Percentiles rank a stretch among this genome's conserved stretches.
These are phyloP conservation scores for Saturnispora halmiae DNA, from an alignment of 805 yeast genomes.

Conservation along the genomic window DNA sequence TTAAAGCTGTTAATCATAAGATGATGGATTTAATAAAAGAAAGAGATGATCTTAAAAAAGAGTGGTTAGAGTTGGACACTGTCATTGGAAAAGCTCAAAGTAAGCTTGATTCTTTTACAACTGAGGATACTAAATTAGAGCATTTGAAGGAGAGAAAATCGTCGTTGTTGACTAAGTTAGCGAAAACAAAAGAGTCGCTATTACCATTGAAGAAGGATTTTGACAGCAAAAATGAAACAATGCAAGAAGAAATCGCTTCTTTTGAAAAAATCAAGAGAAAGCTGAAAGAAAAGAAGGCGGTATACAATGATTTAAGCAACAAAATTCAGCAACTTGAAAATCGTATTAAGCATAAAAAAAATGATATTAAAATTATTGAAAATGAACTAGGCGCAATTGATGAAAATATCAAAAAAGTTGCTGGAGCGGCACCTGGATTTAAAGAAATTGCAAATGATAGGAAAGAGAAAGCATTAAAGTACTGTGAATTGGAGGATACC, in stretches of 20 bases:
- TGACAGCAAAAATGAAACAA: conserved; percentile 3
- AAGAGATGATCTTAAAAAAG: neutral
- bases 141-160: conserved; percentile 5
- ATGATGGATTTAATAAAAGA: conserved; percentile 4
- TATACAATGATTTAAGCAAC: conserved; percentile 11
- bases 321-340: conserved; percentile 1
- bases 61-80: conserved; percentile 2
- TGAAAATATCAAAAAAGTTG: conserved; percentile 6
- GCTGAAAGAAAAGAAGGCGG: conserved; percentile 4
- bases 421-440: conserved; percentile 4
- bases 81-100: conserved; percentile 4
- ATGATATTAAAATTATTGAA: conserved; percentile 13
- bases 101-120: conserved; percentile 4
- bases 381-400: conserved; percentile 3
- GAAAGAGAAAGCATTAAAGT: conserved; percentile 27
- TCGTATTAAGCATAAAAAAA: conserved; percentile 5
- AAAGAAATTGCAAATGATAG: conserved; percentile 3
- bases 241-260: neutral
- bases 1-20: neutral
- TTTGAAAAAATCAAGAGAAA: neutral
- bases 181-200: conserved; percentile 5
- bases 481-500: conserved; percentile 43
- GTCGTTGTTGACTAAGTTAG: conserved; percentile 1
- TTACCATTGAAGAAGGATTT: neutral
- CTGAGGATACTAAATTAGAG: conserved; percentile 6